Conservation (phyloP, 176 grass and related monocot species). For the Alopecurus myosuroides region DNA sequence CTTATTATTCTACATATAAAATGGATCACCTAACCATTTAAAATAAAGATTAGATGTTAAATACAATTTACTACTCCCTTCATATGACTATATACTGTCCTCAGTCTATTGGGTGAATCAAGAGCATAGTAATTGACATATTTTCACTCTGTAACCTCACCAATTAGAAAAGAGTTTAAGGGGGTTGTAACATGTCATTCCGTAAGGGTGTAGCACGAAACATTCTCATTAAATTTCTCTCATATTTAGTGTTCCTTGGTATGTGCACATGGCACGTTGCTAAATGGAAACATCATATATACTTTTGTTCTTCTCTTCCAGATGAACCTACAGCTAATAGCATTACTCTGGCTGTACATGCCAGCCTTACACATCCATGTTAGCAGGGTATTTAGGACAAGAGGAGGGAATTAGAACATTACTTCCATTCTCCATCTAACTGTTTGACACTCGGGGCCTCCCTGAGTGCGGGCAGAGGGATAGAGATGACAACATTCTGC, state of each 20-base stretch:
- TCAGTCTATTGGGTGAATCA: neutral
- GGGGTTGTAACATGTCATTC: neutral
- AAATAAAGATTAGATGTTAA: neutral
- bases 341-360: neutral
- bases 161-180: neutral
- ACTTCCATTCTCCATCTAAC: slow-evolving; percentile 95
- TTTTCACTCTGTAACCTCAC: neutral
- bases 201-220: neutral
- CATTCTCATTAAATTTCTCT: neutral
- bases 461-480: slow-evolving; percentile 76
- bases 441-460: slow-evolving; percentile 65
- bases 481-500: slow-evolving; percentile 76
- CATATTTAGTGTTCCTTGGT: neutral
- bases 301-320: neutral
- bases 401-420: slow-evolving; percentile 25
- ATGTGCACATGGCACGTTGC: neutral
- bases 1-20: neutral
- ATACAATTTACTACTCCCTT: neutral
- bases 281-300: neutral
- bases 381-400: slow-evolving; percentile 25
- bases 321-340: neutral
- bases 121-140: neutral
- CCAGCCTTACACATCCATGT: neutral
- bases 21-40: neutral
- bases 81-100: neutral